Conservation (phyloP, 345 rosid species). For the Mangifera indica region DNA sequence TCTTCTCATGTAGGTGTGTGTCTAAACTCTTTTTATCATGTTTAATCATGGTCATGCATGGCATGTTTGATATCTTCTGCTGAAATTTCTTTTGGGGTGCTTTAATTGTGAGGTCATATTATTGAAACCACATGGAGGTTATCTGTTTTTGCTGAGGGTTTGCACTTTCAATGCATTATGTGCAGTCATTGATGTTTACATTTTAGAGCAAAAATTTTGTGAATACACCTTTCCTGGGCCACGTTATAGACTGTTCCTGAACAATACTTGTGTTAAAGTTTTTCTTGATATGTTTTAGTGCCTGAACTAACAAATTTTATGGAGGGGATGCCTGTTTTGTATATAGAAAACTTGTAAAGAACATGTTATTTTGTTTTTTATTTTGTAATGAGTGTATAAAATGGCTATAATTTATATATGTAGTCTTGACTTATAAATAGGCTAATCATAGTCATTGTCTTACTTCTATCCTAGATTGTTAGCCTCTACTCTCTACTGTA, state of each 20-base stretch:
- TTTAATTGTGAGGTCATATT: not conserved
- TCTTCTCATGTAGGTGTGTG: conserved; percentile 92
- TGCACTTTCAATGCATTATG: not conserved
- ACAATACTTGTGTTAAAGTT: not conserved
- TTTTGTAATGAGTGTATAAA: not conserved
- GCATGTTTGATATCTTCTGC: conserved; percentile 4
- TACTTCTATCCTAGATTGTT: not conserved
- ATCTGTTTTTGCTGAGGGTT: not conserved
- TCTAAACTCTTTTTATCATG: conserved; percentile 9
- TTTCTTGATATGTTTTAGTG: not conserved
- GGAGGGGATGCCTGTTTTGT: not conserved
- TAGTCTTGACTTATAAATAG: not conserved
- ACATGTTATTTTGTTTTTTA: not conserved
- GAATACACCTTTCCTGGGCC: not conserved
- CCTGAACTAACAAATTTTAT: not conserved
- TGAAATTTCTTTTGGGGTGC: conserved; percentile 4
- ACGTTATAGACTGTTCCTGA: not conserved
- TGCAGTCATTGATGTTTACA: not conserved
- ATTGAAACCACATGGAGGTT: not conserved
- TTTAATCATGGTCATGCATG: conserved; percentile 9
- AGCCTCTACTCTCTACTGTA: too few relatives aligned
- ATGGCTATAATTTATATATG: not conserved
- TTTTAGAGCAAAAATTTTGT: not conserved
- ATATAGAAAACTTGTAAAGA: not conserved
- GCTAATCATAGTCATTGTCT: not conserved